These are phyloP conservation scores for Ailanthus altissimus DNA, from an alignment of 345 rosid genomes.

Conservation along the genomic window DNA sequence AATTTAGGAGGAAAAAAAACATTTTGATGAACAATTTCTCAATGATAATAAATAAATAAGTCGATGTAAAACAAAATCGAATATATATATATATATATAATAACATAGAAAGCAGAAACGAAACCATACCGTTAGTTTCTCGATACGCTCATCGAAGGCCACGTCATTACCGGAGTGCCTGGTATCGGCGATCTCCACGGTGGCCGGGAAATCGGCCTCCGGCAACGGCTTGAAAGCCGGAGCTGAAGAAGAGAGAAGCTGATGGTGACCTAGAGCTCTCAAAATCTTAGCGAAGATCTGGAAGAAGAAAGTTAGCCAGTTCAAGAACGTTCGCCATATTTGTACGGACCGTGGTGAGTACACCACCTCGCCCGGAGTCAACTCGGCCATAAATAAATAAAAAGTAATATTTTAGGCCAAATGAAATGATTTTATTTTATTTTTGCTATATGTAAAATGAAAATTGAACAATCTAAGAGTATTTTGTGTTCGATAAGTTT, in stretches of 20 bases:
- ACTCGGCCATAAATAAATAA: conserved; percentile 68
- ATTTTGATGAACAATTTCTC: neutral
- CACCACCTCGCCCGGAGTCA: conserved; percentile 80
- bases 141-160: conserved; percentile 17
- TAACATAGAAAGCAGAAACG: neutral
- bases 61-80: conserved; percentile 14
- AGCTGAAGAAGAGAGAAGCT: conserved; percentile 61
- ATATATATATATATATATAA: neutral
- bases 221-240: conserved; percentile 68
- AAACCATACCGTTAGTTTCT: conserved; percentile 61
- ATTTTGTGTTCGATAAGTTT: neutral
- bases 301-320: conserved; percentile 79
- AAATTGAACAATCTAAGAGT: neutral
- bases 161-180: conserved; percentile 22
- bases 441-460: neutral
- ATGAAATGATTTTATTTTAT: neutral
- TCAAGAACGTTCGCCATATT: conserved; percentile 68
- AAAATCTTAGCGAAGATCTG: conserved; percentile 81
- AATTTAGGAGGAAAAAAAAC: neutral
- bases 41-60: neutral
- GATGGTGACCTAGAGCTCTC: conserved; percentile 63
- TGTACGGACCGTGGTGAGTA: conserved; percentile 64
- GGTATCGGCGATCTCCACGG: conserved; percentile 50
- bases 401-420: neutral
- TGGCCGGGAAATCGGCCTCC: conserved; percentile 49